Evolutionary conservation across 2,329 filamentous ascomycete genomes (phyloP).

Genomic region (Colletotrichum somersetense): DNA sequence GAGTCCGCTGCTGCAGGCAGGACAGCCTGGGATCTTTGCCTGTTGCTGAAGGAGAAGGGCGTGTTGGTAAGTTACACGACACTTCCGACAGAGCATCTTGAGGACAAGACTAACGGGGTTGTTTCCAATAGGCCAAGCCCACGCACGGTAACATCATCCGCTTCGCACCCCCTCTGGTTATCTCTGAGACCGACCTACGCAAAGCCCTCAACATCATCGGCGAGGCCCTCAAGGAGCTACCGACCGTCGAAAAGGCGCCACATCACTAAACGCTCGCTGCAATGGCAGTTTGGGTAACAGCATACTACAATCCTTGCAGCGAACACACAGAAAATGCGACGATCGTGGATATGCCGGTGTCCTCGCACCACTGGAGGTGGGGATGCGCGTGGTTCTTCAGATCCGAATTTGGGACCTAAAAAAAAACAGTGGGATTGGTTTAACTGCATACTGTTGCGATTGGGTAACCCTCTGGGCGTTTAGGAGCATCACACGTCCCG

Average conservation of each 20-base stretch:
- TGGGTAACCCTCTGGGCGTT: constrained; percentile 18
- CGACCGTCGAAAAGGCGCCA: constrained; percentile 61
- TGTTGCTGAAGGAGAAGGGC: constrained; percentile 95
- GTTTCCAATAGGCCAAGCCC: constrained; percentile 83
- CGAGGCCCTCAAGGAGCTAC: constrained; percentile 85
- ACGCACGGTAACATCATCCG: constrained; percentile 99
- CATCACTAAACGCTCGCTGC: constrained; percentile 50
- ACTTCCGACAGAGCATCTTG: background rate
- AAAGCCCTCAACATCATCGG: constrained; percentile 83
- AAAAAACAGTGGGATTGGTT: background rate
- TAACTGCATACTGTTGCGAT: constrained; percentile 2
- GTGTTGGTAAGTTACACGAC: constrained; percentile 76
- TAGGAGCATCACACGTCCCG: constrained; percentile 10
- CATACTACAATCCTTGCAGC: background rate
- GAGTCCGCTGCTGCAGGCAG: constrained; percentile 87
- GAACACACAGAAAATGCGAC: background rate
- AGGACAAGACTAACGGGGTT: constrained; percentile 39
- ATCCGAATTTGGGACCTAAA: background rate
- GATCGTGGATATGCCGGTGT: constrained; percentile 23
- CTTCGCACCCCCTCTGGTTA: constrained; percentile 95
- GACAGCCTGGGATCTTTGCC: constrained; percentile 95
- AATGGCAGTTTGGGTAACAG: background rate
- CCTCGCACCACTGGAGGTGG: constrained; percentile 8
- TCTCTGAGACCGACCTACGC: constrained; percentile 87
- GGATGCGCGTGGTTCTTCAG: constrained; percentile 15